Evolutionary conservation across 139 green algal species (phyloP), one percentile per base, ranked within the genome.

Genomic region (Chlamydomonas incerta): DNA sequence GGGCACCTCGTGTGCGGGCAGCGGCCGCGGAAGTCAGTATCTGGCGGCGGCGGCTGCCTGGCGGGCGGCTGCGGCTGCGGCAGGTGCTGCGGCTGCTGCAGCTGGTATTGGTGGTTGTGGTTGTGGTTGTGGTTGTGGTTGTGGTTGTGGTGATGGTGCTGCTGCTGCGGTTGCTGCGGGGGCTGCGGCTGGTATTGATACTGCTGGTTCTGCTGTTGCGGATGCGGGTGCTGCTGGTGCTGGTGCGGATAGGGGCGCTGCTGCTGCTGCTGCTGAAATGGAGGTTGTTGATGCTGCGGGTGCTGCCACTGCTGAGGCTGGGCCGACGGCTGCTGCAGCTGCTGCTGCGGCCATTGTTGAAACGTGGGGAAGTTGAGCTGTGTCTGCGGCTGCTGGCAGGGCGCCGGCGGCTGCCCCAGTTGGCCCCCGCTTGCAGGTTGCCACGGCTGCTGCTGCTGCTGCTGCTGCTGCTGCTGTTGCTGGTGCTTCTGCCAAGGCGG

Each of bases 1-100:
- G 88, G 88, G 63, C 88, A 92, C 35, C 88, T 90, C 81, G 63
- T 46, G 24, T 71, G 79, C 28, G 80, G 80, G 33, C 80, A 85
- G 3, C 67, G 31, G 20, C 80, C 80, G 0, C 67, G 80, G 46
- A 34, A 85, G 35, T 83, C 76, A 8, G 41, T 8, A 8, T 5
- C 41, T 50, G n/a, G n/a, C n/a, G n/a, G n/a, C n/a, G n/a, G n/a
- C 52, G 52, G 52, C 52, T 58, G 13, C 13, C 13, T 58, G 52
- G 52, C 52, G 52, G 52, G 13, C 15, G 52, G 52, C 52, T 11
- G 52, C 15, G 52, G 52, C n/a, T n/a, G n/a, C n/a, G n/a, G n/a
- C n/a, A n/a, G n/a, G n/a, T n/a, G n/a, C n/a, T n/a, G n/a, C n/a
- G n/a, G n/a, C n/a, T n/a, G n/a, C n/a, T n/a, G n/a, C n/a, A n/a